Percentiles rank a stretch among this genome's conserved stretches.
Evolutionary conservation across 1,139 yeast genomes (phyloP).

Genomic region (Pichia norvegensis): DNA sequence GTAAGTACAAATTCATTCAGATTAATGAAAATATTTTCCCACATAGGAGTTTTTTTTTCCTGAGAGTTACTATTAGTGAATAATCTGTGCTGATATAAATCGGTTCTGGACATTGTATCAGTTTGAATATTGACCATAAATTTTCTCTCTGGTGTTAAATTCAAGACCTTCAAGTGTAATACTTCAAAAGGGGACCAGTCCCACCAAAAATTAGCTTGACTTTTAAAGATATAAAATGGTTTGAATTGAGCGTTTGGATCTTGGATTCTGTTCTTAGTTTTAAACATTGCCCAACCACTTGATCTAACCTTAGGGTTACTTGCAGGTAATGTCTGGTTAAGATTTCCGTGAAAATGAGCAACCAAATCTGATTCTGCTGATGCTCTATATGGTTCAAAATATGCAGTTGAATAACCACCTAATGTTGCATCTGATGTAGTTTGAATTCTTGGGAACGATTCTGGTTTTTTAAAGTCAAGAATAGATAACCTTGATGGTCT

Average conservation of each 20-base stretch:
- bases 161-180: conserved; percentile 62
- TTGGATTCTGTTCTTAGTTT: conserved; percentile 53
- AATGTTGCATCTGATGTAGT: conserved; percentile 65
- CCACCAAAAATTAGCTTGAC: conserved; percentile 31
- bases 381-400: conserved; percentile 33
- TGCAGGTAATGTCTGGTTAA: conserved; percentile 68
- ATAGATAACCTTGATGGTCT: conserved; percentile 30
- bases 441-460: conserved; percentile 42
- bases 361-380: conserved; percentile 24
- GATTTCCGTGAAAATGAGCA: conserved; percentile 63
- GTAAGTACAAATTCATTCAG: conserved; percentile 74
- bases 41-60: conserved; percentile 22
- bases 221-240: conserved; percentile 32
- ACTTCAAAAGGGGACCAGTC: conserved; percentile 28
- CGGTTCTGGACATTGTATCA: conserved; percentile 69
- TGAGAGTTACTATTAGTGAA: conserved; percentile 36
- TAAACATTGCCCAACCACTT: conserved; percentile 83
- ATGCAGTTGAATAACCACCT: conserved; percentile 70
- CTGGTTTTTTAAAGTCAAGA: conserved; percentile 47
- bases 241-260: conserved; percentile 34
- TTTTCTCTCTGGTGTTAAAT: conserved; percentile 32
- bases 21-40: conserved; percentile 81
- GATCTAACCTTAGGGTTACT: conserved; percentile 41
- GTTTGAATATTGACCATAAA: conserved; percentile 78
- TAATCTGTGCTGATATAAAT: conserved; percentile 73